Evolutionary conservation across 2,329 filamentous ascomycete genomes (phyloP).

Genomic region (Alternaria sp.): DNA sequence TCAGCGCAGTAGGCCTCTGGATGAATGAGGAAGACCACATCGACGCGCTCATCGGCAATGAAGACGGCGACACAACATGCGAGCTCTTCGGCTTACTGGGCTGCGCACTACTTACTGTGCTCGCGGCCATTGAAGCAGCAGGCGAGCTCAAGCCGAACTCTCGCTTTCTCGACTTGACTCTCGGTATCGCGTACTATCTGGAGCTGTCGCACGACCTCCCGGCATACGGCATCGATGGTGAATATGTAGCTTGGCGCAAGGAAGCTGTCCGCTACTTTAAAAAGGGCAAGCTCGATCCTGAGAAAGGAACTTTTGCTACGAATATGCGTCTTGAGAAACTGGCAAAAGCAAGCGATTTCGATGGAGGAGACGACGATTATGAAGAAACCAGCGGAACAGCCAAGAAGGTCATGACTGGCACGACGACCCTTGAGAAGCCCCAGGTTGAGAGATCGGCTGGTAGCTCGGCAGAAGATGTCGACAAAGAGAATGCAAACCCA

Average conservation of each 20-base stretch:
- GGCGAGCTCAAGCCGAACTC: constrained; percentile 31
- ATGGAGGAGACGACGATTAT: neutral
- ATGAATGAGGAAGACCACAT: constrained; percentile 14
- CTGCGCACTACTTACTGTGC: constrained; percentile 28
- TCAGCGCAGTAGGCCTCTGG: constrained; percentile 29
- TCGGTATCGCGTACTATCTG: constrained; percentile 30
- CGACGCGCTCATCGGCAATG: constrained; percentile 11
- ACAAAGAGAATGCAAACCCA: constrained; percentile 14
- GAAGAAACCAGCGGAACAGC: neutral
- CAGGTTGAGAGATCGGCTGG: neutral
- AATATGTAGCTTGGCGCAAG: constrained; percentile 22
- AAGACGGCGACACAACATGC: constrained; percentile 20
- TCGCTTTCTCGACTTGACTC: constrained; percentile 28
- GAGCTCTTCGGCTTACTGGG: constrained; percentile 25
- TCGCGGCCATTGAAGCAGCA: constrained; percentile 23
- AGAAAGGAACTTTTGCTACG: constrained; percentile 22
- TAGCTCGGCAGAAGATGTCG: constrained; percentile 7
- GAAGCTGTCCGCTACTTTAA: constrained; percentile 27
- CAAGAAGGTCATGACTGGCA: neutral
- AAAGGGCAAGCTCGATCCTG: constrained; percentile 24
- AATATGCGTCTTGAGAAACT: constrained; percentile 20
- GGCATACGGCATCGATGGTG: constrained; percentile 30
- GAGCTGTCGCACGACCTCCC: constrained; percentile 21
- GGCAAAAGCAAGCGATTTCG: constrained; percentile 7
- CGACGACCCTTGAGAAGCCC: neutral